These are phyloP conservation scores for Earliella scabrosa DNA, from an alignment of 1,284 basidiomycete species.

Conservation along the genomic window DNA sequence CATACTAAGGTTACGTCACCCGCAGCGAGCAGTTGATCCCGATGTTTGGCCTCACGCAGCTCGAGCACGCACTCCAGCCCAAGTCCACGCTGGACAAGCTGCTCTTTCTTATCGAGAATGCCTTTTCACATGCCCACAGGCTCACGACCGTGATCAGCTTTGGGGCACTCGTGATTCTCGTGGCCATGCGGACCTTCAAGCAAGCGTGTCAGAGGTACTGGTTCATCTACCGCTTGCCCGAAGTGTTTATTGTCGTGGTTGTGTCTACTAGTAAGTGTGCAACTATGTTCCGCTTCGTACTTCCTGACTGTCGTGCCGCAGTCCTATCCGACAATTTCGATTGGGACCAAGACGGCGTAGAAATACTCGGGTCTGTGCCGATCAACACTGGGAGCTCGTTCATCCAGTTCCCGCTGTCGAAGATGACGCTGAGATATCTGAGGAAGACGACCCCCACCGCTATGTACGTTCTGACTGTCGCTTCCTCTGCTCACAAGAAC, in stretches of 20 bases:
- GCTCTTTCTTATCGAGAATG: constrained; percentile 74
- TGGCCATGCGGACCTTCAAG: constrained; percentile 64
- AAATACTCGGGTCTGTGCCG: constrained; percentile 79
- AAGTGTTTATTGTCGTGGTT: constrained; percentile 82
- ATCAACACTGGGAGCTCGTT: constrained; percentile 63
- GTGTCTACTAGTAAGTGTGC: constrained; percentile 79
- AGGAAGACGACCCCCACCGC: constrained; percentile 79
- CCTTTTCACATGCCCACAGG: constrained; percentile 58
- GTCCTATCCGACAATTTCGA: constrained; percentile 71
- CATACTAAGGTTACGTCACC: constrained; percentile 1
- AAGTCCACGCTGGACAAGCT: constrained; percentile 78
- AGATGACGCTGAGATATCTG: constrained; percentile 64
- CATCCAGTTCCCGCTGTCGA: constrained; percentile 69
- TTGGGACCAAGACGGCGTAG: constrained; percentile 83
- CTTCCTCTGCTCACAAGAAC: neutral
- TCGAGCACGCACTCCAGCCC: constrained; percentile 60
- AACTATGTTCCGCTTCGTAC: no score
- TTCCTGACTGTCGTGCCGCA: constrained; percentile 35
- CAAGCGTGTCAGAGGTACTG: constrained; percentile 54
- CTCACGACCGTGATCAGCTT: constrained; percentile 79
- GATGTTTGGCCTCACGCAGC: constrained; percentile 74
- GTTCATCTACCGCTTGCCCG: constrained; percentile 82
- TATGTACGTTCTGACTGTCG: constrained; percentile 58
- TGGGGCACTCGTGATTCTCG: constrained; percentile 63
- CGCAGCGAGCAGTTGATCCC: constrained; percentile 79